Percentiles rank a stretch among this genome's conserved stretches.
Evolutionary conservation across 192 early-diverging fungal genomes (phyloP).

Genomic region (Helicostylum pulchrum): DNA sequence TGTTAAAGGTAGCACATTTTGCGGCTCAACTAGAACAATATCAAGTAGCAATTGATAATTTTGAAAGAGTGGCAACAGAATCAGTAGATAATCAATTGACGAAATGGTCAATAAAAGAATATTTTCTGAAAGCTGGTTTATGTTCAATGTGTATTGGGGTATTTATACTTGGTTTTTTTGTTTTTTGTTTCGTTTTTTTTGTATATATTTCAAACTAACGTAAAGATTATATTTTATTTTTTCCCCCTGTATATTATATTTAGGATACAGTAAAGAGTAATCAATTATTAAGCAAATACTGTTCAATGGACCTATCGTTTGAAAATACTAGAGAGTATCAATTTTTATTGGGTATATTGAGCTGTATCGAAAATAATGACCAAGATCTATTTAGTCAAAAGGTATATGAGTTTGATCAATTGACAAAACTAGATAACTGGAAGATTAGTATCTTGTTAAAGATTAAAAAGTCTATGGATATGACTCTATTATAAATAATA

Average conservation of each 20-base stretch:
- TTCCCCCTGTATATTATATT: not conserved
- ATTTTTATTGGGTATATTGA: conserved; percentile 69
- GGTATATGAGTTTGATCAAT: conserved; percentile 77
- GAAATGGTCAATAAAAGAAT: conserved; percentile 93
- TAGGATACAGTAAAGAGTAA: conserved; percentile 75
- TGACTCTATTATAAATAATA: no score
- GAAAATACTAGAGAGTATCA: conserved; percentile 76
- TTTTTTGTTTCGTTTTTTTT: no score
- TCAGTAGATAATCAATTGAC: conserved; percentile 88
- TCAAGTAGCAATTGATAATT: conserved; percentile 80
- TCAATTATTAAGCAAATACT: conserved; percentile 77
- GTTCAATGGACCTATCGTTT: conserved; percentile 85
- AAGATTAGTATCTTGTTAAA: conserved; percentile 86
- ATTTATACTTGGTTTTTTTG: conserved; percentile 8
- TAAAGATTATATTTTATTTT: not conserved
- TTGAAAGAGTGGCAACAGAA: conserved; percentile 80
- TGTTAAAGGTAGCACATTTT: conserved; percentile 86
- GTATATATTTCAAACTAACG: not conserved
- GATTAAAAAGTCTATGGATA: conserved; percentile 60
- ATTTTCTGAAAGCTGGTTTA: conserved; percentile 93
- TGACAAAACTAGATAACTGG: conserved; percentile 93
- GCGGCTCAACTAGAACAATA: conserved; percentile 87
- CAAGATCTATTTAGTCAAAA: conserved; percentile 78
- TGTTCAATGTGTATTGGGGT: conserved; percentile 80
- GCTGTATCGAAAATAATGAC: conserved; percentile 72